These are phyloP conservation scores for Colletotrichum australisinense DNA, from an alignment of 2,329 filamentous ascomycete species.

Conservation along the genomic window DNA sequence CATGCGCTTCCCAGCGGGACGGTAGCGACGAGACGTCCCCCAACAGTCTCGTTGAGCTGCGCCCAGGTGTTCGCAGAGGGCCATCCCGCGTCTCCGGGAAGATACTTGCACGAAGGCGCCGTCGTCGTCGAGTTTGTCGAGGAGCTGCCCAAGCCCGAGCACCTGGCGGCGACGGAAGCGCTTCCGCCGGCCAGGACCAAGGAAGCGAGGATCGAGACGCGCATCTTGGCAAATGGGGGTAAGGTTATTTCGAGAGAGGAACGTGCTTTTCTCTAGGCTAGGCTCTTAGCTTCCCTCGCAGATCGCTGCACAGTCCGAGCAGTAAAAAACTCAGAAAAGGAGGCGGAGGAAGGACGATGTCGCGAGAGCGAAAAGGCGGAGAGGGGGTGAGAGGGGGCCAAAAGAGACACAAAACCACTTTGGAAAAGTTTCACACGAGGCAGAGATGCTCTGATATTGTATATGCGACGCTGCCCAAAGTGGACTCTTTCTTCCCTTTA, in stretches of 20 bases:
- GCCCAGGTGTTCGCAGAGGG: slow-evolving; percentile 23
- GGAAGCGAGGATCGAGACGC: slow-evolving; percentile 16
- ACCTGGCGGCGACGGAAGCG: not conserved
- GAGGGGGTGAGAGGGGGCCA: not conserved
- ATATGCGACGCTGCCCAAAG: slow-evolving; percentile 13
- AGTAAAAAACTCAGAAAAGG: not conserved
- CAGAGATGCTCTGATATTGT: slow-evolving; percentile 15
- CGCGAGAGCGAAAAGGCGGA: not conserved
- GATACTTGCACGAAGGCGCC: slow-evolving; percentile 21
- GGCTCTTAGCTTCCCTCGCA: not conserved
- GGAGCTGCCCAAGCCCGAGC: not conserved
- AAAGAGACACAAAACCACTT: not conserved
- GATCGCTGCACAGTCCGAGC: not conserved
- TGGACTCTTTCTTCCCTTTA: not conserved
- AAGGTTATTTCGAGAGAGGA: not conserved
- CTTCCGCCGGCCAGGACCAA: slow-evolving; percentile 9
- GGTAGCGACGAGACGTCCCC: slow-evolving; percentile 25
- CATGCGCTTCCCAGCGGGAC: slow-evolving; percentile 26
- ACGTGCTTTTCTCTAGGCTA: not conserved
- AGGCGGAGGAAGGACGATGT: not conserved
- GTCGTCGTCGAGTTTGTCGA: not conserved
- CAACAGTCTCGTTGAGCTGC: slow-evolving; percentile 29
- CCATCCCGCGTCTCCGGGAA: slow-evolving; percentile 31
- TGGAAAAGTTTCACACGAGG: not conserved
- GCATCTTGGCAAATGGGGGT: slow-evolving; percentile 21